phyloP scores from a whole-genome alignment of 1,284 basidiomycete genomes.

The Ganoderma resinaceum region DNA sequence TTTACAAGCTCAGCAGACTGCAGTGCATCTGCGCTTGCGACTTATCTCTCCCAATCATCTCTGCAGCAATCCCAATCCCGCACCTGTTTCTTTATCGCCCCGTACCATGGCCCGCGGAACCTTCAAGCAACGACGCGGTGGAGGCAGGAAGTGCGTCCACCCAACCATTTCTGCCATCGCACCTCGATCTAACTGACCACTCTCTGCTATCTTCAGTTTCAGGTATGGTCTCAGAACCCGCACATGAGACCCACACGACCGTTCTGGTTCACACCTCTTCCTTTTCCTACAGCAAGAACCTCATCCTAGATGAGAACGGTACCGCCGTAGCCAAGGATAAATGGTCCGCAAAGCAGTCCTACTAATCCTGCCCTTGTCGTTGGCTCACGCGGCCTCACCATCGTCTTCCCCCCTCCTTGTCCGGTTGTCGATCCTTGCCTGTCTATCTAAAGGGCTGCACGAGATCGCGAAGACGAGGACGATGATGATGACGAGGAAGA shows the following conservation, averaged over 20 bases:
- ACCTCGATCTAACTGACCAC: slow-evolving; percentile 1
- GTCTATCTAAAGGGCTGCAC: neutral
- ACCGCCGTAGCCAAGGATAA: slow-evolving; percentile 55
- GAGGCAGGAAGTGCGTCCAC: slow-evolving; percentile 60
- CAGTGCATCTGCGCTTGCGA: slow-evolving; percentile 9
- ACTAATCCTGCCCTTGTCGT: neutral
- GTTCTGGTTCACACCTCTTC: neutral
- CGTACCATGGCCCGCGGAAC: slow-evolving; percentile 51
- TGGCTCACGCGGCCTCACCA: neutral
- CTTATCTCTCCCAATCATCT: slow-evolving; percentile 6
- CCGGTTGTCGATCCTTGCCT: neutral
- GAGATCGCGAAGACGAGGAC: slow-evolving; percentile 11
- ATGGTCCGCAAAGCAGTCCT: slow-evolving; percentile 11
- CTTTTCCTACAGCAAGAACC: slow-evolving; percentile 53
- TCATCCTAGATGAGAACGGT: slow-evolving; percentile 66
- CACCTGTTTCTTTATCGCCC: neutral
- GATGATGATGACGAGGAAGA: slow-evolving; percentile 6
- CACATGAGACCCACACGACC: neutral
- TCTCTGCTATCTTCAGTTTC: slow-evolving; percentile 32
- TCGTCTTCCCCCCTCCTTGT: neutral
- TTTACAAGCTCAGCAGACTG: no score
- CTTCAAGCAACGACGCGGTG: slow-evolving; percentile 87
- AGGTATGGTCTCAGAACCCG: slow-evolving; percentile 32
- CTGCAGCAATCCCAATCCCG: neutral
- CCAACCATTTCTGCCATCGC: slow-evolving; percentile 5